Conservation (phyloP, 768 basidiomycete genomes). For the Infundibulicybe gibba region DNA sequence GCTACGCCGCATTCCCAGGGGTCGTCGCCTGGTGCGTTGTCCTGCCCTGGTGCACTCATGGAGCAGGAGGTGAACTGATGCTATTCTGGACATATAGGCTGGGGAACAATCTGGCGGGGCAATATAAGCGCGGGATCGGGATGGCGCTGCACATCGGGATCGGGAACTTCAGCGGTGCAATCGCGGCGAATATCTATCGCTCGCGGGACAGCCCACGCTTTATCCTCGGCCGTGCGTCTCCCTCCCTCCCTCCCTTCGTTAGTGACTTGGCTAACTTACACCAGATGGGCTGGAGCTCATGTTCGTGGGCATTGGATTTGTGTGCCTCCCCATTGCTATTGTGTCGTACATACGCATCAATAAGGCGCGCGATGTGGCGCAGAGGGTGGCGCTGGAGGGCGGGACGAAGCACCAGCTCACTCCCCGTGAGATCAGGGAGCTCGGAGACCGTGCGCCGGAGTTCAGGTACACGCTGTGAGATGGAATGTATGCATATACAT, state of each 20-base stretch:
- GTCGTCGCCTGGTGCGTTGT: constrained; percentile 52
- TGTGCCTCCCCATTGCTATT: constrained; percentile 44
- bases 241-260: not conserved
- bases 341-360: constrained; percentile 56
- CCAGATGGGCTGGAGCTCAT: constrained; percentile 64
- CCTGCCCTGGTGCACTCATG: not conserved
- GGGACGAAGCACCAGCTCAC: constrained; percentile 30
- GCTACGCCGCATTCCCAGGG: constrained; percentile 57
- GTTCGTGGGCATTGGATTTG: constrained; percentile 65
- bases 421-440: constrained; percentile 28
- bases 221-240: constrained; percentile 54
- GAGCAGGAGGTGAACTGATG: not conserved
- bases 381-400: constrained; percentile 20
- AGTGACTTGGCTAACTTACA: not conserved
- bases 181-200: constrained; percentile 62
- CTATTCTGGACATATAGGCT: constrained; percentile 37
- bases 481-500: constrained; percentile 3
- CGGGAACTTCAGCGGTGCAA: constrained; percentile 64
- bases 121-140: constrained; percentile 67
- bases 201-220: constrained; percentile 57
- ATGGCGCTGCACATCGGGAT: constrained; percentile 70
- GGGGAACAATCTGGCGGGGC: constrained; percentile 62
- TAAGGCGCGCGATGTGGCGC: constrained; percentile 37
- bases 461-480: constrained; percentile 49
- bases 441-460: constrained; percentile 63